Evolutionary conservation across 257 asterid species (phyloP).

Genomic region (Solanum pennellii): DNA sequence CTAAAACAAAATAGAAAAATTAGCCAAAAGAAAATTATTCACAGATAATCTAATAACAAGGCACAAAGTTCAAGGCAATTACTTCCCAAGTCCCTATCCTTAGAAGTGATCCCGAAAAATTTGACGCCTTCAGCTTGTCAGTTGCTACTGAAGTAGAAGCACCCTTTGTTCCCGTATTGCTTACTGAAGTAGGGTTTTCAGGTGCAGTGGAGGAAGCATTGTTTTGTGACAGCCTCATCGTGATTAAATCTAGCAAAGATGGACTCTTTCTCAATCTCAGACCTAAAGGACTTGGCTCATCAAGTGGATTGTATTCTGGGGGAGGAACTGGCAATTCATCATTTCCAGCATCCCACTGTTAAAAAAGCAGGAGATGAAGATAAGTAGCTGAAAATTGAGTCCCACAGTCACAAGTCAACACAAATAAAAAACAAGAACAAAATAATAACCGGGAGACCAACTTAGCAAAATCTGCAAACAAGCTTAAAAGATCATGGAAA

Average conservation of each 20-base stretch:
- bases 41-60: neutral
- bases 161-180: constrained; percentile 26
- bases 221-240: constrained; percentile 45
- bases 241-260: constrained; percentile 64
- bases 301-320: constrained; percentile 43
- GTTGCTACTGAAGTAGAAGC: constrained; percentile 19
- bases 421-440: neutral
- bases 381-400: neutral
- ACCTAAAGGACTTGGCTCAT: constrained; percentile 79
- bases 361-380: neutral
- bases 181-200: constrained; percentile 4
- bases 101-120: constrained; percentile 51
- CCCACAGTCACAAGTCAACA: neutral
- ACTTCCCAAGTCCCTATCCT: constrained; percentile 93
- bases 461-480: neutral
- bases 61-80: neutral
- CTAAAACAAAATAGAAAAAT: constrained; percentile 34
- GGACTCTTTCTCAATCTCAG: constrained; percentile 61
- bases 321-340: constrained; percentile 19
- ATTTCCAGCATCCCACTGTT: constrained; percentile 24
- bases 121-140: constrained; percentile 79
- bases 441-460: neutral
- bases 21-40: neutral
- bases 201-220: constrained; percentile 2
- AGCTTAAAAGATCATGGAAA: neutral